Conservation (phyloP, 1,284 basidiomycete species). For the Veloboletus limbatus region DNA sequence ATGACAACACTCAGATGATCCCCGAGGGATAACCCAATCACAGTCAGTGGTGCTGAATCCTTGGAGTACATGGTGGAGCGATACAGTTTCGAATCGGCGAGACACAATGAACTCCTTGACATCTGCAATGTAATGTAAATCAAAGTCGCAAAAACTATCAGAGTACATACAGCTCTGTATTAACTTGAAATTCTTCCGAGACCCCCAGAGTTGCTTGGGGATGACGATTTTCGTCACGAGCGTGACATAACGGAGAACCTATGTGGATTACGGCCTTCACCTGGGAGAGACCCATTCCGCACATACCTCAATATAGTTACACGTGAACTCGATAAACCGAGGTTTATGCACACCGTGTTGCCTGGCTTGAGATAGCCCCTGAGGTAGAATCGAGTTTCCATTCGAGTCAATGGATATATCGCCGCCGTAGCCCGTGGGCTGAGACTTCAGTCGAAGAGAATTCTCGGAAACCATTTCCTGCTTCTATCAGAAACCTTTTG, state of each 20-base stretch:
- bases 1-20: conserved; percentile 37
- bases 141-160: background rate
- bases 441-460: conserved; percentile 53
- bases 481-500: conserved; percentile 8
- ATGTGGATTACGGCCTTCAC: background rate
- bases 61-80: conserved; percentile 80
- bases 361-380: conserved; percentile 48
- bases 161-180: conserved; percentile 58
- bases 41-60: conserved; percentile 75
- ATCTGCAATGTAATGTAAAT: conserved; percentile 42
- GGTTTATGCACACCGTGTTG: conserved; percentile 58
- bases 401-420: conserved; percentile 48
- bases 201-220: conserved; percentile 79
- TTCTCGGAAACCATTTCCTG: conserved; percentile 76
- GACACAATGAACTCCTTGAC: conserved; percentile 69
- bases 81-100: conserved; percentile 79
- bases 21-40: conserved; percentile 71
- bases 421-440: conserved; percentile 35
- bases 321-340: conserved; percentile 75
- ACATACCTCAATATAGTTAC: conserved; percentile 57
- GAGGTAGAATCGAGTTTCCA: conserved; percentile 42
- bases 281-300: background rate
- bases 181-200: conserved; percentile 61
- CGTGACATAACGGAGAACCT: conserved; percentile 73
- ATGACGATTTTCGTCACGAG: conserved; percentile 69